Evolutionary conservation across 257 asterid genomes (phyloP), one percentile per base, ranked within the genome.

Genomic region (Misopates orontium): DNA sequence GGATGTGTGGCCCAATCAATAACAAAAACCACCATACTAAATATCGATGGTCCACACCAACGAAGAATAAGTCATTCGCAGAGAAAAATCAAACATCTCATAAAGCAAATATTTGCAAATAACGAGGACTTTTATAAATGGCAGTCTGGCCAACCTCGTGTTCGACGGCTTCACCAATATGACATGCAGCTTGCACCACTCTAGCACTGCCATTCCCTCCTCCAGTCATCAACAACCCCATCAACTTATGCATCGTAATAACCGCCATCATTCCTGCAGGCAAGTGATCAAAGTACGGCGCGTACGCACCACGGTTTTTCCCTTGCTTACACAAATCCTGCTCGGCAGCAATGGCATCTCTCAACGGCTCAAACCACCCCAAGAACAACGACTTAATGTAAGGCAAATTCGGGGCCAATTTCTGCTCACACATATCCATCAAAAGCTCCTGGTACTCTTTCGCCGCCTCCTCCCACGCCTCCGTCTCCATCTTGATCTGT

Each of bases 201-300:
- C 88, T 77, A 62, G 92, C 88, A 80, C 81, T 68, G 48, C 95
- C 96, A 59, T 71, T 71, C 55, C 85, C 81, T 68, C 90, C 96
- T 49, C 95, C 97, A 13, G 89, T 77, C 99, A 90, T 86, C 82
- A 93, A 67, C 83, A 93, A 53, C 8, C 79, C 96, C 95, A 93
- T 81, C 85, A 93, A 71, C 79, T 87, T 93, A 73, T 93, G 99
- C 97, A 93, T 93, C 0, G 96, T 84, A 62, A 93, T 87, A 71
- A 93, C 99, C 1, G 99, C 90, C 95, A 90, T 93, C 97, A 84
- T 93, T 56, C 80, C 97, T 4, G 97, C 92, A 6, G 99, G 99
- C 79, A 93, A 80, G 12, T 57, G 83, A 72, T 82, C 80, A 79
- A 93, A 81, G 62, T 76, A 68, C 0, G 85, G 82, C 0, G 94